Conservation (phyloP, 352 stramenopile species). For the Sclerospora graminicola region DNA sequence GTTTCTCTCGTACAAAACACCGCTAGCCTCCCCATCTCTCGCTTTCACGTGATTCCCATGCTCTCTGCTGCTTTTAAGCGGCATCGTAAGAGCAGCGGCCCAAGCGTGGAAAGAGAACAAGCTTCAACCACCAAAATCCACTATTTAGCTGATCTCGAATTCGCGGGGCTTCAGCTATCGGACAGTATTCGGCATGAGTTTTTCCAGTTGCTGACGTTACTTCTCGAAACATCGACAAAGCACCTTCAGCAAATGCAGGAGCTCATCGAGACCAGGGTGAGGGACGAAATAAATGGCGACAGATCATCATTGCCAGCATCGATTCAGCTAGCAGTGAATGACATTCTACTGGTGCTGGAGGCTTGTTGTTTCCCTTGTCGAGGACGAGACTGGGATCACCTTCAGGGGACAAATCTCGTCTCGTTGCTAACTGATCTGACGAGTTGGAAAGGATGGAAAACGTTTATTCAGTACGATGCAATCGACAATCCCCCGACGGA, state of each 20-base stretch:
- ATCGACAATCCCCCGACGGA: slow-evolving; percentile 29
- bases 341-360: slow-evolving; percentile 69
- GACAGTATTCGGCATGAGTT: slow-evolving; percentile 47
- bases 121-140: slow-evolving; percentile 51
- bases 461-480: slow-evolving; percentile 36
- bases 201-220: slow-evolving; percentile 46
- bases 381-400: slow-evolving; percentile 44
- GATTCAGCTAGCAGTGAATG: slow-evolving; percentile 48
- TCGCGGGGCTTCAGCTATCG: slow-evolving; percentile 36
- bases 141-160: slow-evolving; percentile 62
- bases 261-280: slow-evolving; percentile 14
- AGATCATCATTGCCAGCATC: slow-evolving; percentile 11
- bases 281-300: slow-evolving; percentile 1
- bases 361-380: slow-evolving; percentile 69
- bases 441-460: slow-evolving; percentile 71
- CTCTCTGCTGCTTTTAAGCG: slow-evolving; percentile 73
- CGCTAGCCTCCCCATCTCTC: slow-evolving; percentile 42
- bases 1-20: slow-evolving; percentile 36
- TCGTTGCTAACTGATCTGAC: slow-evolving; percentile 57
- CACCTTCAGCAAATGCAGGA: slow-evolving; percentile 32
- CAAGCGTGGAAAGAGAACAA: slow-evolving; percentile 4
- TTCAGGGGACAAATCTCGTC: slow-evolving; percentile 52
- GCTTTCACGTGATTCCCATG: slow-evolving; percentile 65
- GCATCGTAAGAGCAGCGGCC: slow-evolving; percentile 3
- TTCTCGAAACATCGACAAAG: slow-evolving; percentile 35